Base-by-base conservation (phyloP, 495 filamentous ascomycete genomes). In the Neurospora sp. region DNA sequence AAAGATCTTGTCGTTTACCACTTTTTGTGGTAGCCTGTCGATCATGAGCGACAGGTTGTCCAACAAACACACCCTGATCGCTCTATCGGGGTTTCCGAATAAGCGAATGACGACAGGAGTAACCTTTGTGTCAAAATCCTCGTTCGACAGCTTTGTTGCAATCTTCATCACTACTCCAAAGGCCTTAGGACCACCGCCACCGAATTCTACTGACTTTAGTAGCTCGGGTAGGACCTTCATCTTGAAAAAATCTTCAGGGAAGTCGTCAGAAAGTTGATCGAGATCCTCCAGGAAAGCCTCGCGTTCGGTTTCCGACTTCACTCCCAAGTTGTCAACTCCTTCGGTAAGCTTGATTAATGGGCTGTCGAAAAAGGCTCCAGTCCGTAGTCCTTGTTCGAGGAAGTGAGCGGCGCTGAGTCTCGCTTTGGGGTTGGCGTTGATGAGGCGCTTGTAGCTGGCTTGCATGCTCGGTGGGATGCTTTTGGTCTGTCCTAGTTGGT, bases 141-240 rank as follows among this genome's bases (percentile, higher is more conserved):
- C 96, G 70, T 91, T 90, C 0, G 93, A 89, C 37, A 98, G 80
- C 77, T 97, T 98, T 37, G 89, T 84, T 14, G 92, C 90, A 77
- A 99, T 97, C 77, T 96, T 96, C 84, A 98, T 89, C 20, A 97
- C 92, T 7, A 95, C 89, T 0, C 85, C 83, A 72, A 99, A 94
- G 7, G 96, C 94, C 77, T 97, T 97, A 0, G 95, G 92, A 1
- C 96, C 96, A 48, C 96, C 96, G 35, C 96, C 96, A 35, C 96
- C 96, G 82, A 97, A 99, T 77, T 99, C 96, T 10, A 99, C 93
- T 0, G 94, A 96, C 77, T 98, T 98, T 1, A 99, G 85, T n/a
- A 99, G 84, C 79, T 98, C 96, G 1, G 96, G 96, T 18, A 99
- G 86, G 12, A 98, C 89, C 77, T 98, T 99, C 89, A 96, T 92